A percentile compares a stretch with the other conserved stretches of the same genome.
phyloP scores from a whole-genome alignment of 2,329 filamentous ascomycete genomes.

The Neopestalotiopsis sp. region DNA sequence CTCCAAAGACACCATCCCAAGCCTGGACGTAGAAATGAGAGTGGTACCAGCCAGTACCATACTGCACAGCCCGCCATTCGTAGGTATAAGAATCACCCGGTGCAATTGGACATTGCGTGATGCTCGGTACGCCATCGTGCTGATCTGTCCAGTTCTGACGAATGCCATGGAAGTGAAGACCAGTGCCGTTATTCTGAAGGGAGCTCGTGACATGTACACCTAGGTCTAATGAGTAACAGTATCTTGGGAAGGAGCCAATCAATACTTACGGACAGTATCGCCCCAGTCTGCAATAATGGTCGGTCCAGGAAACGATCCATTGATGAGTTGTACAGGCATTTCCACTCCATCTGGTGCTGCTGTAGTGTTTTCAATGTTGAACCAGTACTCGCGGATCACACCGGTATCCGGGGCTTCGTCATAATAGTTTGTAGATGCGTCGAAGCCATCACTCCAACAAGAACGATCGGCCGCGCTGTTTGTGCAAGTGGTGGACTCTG shows the following conservation, averaged over 20 bases:
- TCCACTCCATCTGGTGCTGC: conserved; percentile 44
- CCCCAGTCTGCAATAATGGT: conserved; percentile 54
- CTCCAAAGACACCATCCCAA: conserved; percentile 62
- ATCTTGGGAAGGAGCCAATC: not conserved
- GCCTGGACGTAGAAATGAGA: conserved; percentile 58
- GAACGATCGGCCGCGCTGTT: conserved; percentile 14
- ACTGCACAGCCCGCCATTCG: conserved; percentile 58
- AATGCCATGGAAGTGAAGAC: conserved; percentile 68
- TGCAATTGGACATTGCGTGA: conserved; percentile 56
- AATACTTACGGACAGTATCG: conserved; percentile 8
- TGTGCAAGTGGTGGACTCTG: not conserved
- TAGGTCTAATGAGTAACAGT: not conserved
- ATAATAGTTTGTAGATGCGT: conserved; percentile 42
- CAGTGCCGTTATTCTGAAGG: conserved; percentile 58
- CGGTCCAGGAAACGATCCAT: conserved; percentile 36
- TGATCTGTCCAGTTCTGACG: conserved; percentile 59
- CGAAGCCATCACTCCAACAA: not conserved
- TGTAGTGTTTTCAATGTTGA: conserved; percentile 37
- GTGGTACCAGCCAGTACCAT: conserved; percentile 65
- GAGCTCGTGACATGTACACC: conserved; percentile 59
- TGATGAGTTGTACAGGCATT: conserved; percentile 40
- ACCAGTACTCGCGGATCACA: conserved; percentile 45
- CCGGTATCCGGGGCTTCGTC: conserved; percentile 41
- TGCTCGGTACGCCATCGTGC: conserved; percentile 59
- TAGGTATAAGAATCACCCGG: conserved; percentile 60